phyloP scores from a whole-genome alignment of 768 basidiomycete species.

The Pisolithus orientalis region DNA sequence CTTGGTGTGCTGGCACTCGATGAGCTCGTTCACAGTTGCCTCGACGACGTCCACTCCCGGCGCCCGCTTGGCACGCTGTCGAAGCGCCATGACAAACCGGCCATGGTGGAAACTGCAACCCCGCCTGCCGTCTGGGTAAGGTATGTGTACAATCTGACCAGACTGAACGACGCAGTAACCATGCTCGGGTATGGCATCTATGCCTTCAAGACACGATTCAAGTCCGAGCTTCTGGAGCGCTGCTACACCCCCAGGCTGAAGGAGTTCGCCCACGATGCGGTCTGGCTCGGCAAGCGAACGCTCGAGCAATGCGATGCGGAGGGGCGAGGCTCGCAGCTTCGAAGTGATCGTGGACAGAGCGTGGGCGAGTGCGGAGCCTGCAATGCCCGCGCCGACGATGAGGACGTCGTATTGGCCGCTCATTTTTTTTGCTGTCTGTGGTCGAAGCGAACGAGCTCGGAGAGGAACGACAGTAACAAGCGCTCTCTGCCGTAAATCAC shows the following conservation, averaged over 20 bases:
- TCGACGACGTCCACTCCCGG: slow-evolving; percentile 75
- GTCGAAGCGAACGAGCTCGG: too few species aligned
- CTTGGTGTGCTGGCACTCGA: slow-evolving; percentile 47
- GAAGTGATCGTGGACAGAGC: slow-evolving; percentile 59
- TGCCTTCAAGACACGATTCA: slow-evolving; percentile 69
- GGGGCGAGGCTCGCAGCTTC: slow-evolving; percentile 40
- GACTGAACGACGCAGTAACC: slow-evolving; percentile 77
- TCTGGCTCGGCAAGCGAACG: slow-evolving; percentile 90
- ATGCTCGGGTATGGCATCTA: slow-evolving; percentile 74
- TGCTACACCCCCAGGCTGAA: slow-evolving; percentile 87
- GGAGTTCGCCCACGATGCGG: slow-evolving; percentile 93
- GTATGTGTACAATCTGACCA: slow-evolving; percentile 74
- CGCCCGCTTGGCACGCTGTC: slow-evolving; percentile 56
- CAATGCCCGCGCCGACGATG: slow-evolving; percentile 71
- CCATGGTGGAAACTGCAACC: slow-evolving; percentile 95
- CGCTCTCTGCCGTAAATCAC: too few species aligned
- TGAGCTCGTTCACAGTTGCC: slow-evolving; percentile 72
- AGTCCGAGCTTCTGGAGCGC: slow-evolving; percentile 77
- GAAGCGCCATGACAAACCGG: slow-evolving; percentile 73
- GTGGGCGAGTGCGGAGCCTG: slow-evolving; percentile 82
- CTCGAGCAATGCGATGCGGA: slow-evolving; percentile 82
- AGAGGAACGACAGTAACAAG: too few species aligned
- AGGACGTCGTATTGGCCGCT: background rate
- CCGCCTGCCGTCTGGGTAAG: slow-evolving; percentile 68
- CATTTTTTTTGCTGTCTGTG: background rate